These are phyloP conservation scores for Aspergillus homomorphus DNA, from an alignment of 495 filamentous ascomycete genomes.

Conservation along the genomic window DNA sequence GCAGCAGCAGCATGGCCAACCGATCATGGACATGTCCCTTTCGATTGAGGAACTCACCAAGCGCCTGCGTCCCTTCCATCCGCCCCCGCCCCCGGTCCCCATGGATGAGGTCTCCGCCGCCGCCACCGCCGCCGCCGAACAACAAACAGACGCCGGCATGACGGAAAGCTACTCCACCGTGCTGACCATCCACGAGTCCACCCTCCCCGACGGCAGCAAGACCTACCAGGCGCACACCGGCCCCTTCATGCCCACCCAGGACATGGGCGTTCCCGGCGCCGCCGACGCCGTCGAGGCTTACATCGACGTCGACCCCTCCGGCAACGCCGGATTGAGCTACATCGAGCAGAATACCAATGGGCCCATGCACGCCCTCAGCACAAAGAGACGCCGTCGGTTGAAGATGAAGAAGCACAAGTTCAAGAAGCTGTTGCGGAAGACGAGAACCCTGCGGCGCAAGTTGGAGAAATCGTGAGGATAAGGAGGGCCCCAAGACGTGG, in stretches of 20 bases:
- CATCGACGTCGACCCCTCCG: slow-evolving; percentile 26
- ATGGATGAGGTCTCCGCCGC: slow-evolving; percentile 38
- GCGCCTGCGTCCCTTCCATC: slow-evolving; percentile 71
- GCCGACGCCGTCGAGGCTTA: slow-evolving; percentile 22
- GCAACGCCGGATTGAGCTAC: slow-evolving; percentile 33
- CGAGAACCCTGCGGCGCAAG: slow-evolving; percentile 83
- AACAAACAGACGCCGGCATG: slow-evolving; percentile 9
- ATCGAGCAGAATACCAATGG: slow-evolving; percentile 41
- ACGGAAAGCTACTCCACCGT: slow-evolving; percentile 64
- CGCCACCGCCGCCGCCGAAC: slow-evolving; percentile 27
- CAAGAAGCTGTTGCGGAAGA: slow-evolving; percentile 96
- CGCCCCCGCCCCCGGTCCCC: slow-evolving; percentile 70
- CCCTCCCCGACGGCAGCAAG: slow-evolving; percentile 64
- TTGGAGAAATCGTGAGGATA: slow-evolving; percentile 63
- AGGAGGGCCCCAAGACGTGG: background rate
- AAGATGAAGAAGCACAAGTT: slow-evolving; percentile 99
- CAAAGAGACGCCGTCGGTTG: slow-evolving; percentile 79
- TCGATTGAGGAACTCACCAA: slow-evolving; percentile 52
- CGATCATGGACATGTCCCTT: slow-evolving; percentile 29
- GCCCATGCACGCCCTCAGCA: slow-evolving; percentile 68
- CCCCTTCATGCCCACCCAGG: slow-evolving; percentile 36
- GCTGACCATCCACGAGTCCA: slow-evolving; percentile 77
- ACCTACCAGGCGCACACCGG: slow-evolving; percentile 50
- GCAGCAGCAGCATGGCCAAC: slow-evolving; percentile 41
- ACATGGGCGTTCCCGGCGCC: slow-evolving; percentile 37